Conservation (phyloP, 345 rosid species). For the Xanthoceras sorbifolium region DNA sequence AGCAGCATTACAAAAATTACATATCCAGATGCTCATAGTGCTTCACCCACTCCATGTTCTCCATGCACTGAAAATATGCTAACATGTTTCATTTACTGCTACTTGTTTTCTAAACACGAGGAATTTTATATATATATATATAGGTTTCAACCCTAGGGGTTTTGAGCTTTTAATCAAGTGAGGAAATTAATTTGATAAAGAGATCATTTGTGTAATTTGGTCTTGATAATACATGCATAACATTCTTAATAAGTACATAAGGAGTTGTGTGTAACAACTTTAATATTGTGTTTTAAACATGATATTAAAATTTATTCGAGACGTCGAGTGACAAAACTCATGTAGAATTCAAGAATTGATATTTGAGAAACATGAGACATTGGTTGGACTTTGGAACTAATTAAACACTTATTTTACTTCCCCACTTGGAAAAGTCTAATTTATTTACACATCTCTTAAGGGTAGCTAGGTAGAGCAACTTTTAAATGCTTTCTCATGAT, state of each 20-base stretch:
- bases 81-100: constrained; percentile 29
- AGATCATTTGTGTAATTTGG: background rate
- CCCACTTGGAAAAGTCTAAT: background rate
- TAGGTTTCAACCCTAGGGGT: constrained; percentile 13
- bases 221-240: background rate
- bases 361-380: background rate
- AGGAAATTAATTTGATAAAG: constrained; percentile 6
- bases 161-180: constrained; percentile 7
- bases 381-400: background rate
- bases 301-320: background rate
- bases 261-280: too few species aligned
- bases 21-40: constrained; percentile 38
- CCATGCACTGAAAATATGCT: constrained; percentile 32
- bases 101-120: constrained; percentile 23
- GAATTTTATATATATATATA: background rate
- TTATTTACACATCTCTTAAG: background rate
- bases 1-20: constrained; percentile 8
- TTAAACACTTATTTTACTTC: background rate
- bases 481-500: background rate
- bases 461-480: background rate
- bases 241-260: too few species aligned
- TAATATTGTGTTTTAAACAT: too few species aligned
- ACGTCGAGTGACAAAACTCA: background rate
- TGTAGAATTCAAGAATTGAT: background rate
- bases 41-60: constrained; percentile 38